These are phyloP conservation scores for Xylariaceae sp. DNA, from an alignment of 2,329 filamentous ascomycete species.

Conservation along the genomic window DNA sequence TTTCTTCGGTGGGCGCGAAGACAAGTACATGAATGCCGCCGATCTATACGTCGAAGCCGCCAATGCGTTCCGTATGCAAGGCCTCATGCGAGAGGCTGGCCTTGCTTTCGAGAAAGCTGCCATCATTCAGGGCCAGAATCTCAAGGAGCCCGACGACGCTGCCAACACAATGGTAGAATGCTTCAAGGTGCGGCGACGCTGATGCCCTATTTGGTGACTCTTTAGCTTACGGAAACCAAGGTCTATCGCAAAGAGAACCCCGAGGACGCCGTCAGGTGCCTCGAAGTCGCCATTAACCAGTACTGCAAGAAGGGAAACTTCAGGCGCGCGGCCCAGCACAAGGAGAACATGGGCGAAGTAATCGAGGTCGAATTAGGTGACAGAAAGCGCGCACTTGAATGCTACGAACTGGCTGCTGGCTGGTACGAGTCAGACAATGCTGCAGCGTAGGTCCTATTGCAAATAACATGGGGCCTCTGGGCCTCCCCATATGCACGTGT, in stretches of 20 bases:
- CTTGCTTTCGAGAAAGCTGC: conserved; percentile 83
- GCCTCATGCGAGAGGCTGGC: conserved; percentile 65
- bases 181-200: conserved; percentile 63
- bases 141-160: conserved; percentile 89
- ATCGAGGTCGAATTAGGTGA: conserved; percentile 80
- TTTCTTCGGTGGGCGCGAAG: conserved; percentile 79
- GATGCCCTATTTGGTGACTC: background rate
- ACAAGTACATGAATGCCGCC: conserved; percentile 86
- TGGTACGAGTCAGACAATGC: conserved; percentile 91
- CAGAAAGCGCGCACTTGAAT: conserved; percentile 70
- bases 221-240: conserved; percentile 58
- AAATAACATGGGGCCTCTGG: background rate
- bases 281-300: conserved; percentile 75
- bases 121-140: conserved; percentile 69
- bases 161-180: conserved; percentile 85
- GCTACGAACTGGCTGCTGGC: conserved; percentile 78
- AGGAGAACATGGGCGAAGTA: conserved; percentile 82
- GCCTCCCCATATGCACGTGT: background rate
- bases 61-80: conserved; percentile 87
- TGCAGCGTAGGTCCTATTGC: conserved; percentile 59
- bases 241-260: conserved; percentile 84
- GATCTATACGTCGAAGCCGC: conserved; percentile 85
- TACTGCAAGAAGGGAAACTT: conserved; percentile 91
- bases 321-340: conserved; percentile 81
- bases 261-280: conserved; percentile 73